phyloP scores from a whole-genome alignment of 169 alveolate genomes.

The Eimeria necatrix region DNA sequence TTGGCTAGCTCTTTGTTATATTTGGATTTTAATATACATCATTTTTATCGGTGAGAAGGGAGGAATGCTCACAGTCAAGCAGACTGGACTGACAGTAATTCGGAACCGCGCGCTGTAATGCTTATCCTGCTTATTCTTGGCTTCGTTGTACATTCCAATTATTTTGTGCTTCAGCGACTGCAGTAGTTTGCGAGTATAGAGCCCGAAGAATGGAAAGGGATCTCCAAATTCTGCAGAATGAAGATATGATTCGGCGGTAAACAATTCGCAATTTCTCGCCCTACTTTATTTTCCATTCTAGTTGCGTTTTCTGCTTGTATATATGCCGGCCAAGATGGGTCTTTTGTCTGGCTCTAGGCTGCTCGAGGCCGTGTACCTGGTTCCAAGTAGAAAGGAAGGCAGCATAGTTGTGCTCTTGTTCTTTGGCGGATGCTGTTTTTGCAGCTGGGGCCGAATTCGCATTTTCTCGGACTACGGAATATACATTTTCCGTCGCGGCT shows the following conservation, averaged over 20 bases:
- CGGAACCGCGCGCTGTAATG: too few species aligned
- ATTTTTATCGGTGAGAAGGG: slow-evolving; percentile 84
- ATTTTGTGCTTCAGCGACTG: slow-evolving; percentile 29
- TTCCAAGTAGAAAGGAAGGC: too few species aligned
- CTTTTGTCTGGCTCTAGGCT: too few species aligned
- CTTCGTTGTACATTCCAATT: not conserved
- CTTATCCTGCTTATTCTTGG: too few species aligned
- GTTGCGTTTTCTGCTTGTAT: not conserved
- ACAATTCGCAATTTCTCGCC: not conserved
- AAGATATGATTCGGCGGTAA: slow-evolving; percentile 82
- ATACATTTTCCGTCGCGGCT: slow-evolving; percentile 86
- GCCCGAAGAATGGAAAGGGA: slow-evolving; percentile 86
- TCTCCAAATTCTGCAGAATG: slow-evolving; percentile 83
- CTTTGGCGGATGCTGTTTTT: not conserved
- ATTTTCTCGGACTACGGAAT: slow-evolving; percentile 88
- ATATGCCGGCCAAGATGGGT: not conserved
- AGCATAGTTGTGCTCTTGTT: too few species aligned
- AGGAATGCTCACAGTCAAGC: not conserved
- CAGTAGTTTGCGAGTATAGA: slow-evolving; percentile 84
- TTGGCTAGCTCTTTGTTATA: slow-evolving; percentile 88
- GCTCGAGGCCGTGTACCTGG: too few species aligned
- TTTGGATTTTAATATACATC: slow-evolving; percentile 86
- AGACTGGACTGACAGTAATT: not conserved
- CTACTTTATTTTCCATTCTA: not conserved
- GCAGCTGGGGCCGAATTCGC: slow-evolving; percentile 85